phyloP scores from a whole-genome alignment of 2,329 filamentous ascomycete species.

The Alternaria sp. region DNA sequence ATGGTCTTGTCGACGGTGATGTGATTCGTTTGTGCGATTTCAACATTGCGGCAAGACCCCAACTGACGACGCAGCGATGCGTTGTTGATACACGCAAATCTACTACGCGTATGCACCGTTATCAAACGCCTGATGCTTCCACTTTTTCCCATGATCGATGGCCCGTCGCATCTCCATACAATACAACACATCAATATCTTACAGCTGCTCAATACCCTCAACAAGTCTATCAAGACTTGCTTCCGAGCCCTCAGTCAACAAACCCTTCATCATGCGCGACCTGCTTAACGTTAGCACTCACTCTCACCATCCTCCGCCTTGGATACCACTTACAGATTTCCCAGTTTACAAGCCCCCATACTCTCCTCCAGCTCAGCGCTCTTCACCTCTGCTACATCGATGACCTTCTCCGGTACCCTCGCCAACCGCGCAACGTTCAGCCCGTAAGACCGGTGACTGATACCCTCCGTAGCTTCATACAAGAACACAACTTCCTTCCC shows the following conservation, averaged over 20 bases:
- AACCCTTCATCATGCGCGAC: conserved; percentile 27
- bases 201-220: conserved; percentile 22
- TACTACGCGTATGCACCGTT: not conserved
- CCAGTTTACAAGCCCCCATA: conserved; percentile 42
- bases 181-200: not conserved
- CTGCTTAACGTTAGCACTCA: conserved; percentile 22
- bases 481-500: conserved; percentile 87
- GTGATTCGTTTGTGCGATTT: not conserved
- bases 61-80: not conserved
- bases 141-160: not conserved
- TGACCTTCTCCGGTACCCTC: conserved; percentile 74
- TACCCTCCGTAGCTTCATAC: conserved; percentile 89
- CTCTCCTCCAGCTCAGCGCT: conserved; percentile 80
- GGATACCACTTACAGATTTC: conserved; percentile 40
- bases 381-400: conserved; percentile 81
- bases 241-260: conserved; percentile 35
- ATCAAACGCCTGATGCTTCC: not conserved
- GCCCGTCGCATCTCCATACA: not conserved
- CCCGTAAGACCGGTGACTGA: conserved; percentile 92
- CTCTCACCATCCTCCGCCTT: conserved; percentile 13
- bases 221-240: conserved; percentile 16
- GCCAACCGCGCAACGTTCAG: conserved; percentile 90
- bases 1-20: not conserved
- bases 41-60: not conserved
- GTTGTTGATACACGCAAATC: not conserved